Evolutionary conservation across 495 filamentous ascomycete genomes (phyloP), one percentile per base, ranked within the genome.

Genomic region (Penicillium turbatum): DNA sequence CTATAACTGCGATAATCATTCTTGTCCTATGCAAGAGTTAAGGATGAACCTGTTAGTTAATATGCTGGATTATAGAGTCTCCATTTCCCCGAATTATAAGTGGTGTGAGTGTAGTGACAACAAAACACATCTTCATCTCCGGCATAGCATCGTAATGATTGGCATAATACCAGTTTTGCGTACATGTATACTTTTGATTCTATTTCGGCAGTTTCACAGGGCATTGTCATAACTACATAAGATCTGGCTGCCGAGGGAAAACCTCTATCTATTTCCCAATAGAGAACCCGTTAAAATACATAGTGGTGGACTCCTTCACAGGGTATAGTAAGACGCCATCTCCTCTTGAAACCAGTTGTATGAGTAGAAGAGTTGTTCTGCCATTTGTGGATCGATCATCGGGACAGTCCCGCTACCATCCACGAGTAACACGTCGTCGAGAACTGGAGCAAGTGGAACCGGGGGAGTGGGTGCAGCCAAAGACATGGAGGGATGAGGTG

Each of bases 341-440:
- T 75, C 72, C 59, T 73, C 69, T 39, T 75, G 72, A 31, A 75
- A 75, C 70, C 70, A 75, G 55, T 73, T 72, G 34, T 75, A 73
- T 6, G 69, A 75, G 48, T 72, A 75, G 15, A 66, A 71, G 30
- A 75, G 52, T 55, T 75, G 70, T 35, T 73, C 69, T 21, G 70
- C 70, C 66, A 75, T 67, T 44, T 72, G 69, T 8, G 69, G 66
- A 55, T 74, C 72, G 26, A 73, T 68, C 44, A 72, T 63, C 3
- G 72, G 72, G 39, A 73, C 58, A 15, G 44, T 59, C 0, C 65
- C 69, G 27, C 67, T 67, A 26, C 55, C 62, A 60, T 75, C 69
- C 5, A 73, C 70, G 27, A 75, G 57, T 17, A 72, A 45, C 8
- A 75, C 70, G 44, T 75, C 71, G 44, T 75, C 72, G 4, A 78